Evolutionary conservation across 2,329 filamentous ascomycete genomes (phyloP).

Genomic region (Fusarium pseudoanthophilum): DNA sequence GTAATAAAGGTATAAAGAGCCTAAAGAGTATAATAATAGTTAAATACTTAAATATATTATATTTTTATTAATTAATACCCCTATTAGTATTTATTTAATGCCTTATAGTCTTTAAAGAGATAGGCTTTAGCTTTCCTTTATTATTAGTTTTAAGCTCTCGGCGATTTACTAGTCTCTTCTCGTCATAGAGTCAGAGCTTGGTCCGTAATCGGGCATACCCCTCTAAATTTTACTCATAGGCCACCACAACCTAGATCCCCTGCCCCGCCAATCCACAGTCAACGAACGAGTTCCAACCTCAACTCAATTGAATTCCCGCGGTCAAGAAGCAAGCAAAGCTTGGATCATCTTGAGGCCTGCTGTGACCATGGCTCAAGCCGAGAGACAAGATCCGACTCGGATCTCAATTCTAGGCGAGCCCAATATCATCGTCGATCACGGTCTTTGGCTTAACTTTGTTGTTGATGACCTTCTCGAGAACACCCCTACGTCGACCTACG

Average conservation of each 20-base stretch:
- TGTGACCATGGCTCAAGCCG: conserved; percentile 42
- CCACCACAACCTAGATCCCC: conserved; percentile 10
- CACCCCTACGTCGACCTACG: conserved; percentile 87
- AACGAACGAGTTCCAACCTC: conserved; percentile 7
- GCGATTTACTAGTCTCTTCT: not conserved
- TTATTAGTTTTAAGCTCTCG: not conserved
- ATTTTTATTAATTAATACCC: too few relatives aligned
- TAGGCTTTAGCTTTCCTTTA: too few relatives aligned
- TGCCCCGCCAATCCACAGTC: conserved; percentile 9
- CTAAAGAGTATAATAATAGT: too few relatives aligned
- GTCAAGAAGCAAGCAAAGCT: conserved; percentile 18
- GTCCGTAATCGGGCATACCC: conserved; percentile 34
- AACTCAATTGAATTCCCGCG: not conserved
- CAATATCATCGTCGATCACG: conserved; percentile 91
- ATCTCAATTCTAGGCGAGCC: conserved; percentile 90
- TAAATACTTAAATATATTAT: too few relatives aligned
- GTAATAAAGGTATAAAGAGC: too few relatives aligned
- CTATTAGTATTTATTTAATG: too few relatives aligned
- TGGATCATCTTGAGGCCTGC: conserved; percentile 6
- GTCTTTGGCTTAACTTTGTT: conserved; percentile 86
- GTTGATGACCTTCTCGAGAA: conserved; percentile 81
- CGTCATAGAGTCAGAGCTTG: conserved; percentile 23
- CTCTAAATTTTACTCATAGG: conserved; percentile 26
- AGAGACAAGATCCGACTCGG: conserved; percentile 57
- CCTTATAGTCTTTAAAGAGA: too few relatives aligned